Evolutionary conservation across 23 red algal genomes (phyloP).

Genomic region (Gracilaria gracilis): DNA sequence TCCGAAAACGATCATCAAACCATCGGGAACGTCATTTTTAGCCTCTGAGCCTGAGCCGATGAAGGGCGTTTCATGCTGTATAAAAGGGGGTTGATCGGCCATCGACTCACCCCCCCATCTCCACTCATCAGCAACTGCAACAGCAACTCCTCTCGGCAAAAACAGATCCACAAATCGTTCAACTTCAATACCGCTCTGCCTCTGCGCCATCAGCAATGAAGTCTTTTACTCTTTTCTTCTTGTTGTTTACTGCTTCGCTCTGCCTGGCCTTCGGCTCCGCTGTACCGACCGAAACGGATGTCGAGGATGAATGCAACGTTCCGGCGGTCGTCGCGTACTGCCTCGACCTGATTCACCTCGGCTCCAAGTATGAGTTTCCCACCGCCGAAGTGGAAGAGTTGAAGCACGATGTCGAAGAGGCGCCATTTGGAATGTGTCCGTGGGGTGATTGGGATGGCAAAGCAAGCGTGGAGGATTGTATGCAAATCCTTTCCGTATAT

Average conservation of each 20-base stretch:
- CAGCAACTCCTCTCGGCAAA: background rate
- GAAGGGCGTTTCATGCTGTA: background rate
- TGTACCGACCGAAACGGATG: background rate
- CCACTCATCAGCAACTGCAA: background rate
- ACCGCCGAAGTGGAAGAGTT: constrained; percentile 14
- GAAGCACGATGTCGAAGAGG: constrained; percentile 20
- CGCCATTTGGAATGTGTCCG: constrained; percentile 8
- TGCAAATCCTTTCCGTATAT: constrained; percentile 1
- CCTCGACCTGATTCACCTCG: constrained; percentile 23
- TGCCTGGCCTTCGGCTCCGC: constrained; percentile 2
- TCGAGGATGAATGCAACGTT: constrained; percentile 3
- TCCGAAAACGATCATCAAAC: background rate
- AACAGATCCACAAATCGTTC: too few species aligned
- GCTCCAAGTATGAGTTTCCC: background rate
- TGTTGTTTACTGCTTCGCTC: constrained; percentile 6
- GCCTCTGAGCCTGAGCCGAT: background rate
- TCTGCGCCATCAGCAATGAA: constrained; percentile 29
- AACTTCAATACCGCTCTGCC: too few species aligned
- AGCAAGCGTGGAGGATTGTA: constrained; percentile 17
- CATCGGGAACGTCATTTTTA: background rate
- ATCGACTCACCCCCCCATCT: too few species aligned
- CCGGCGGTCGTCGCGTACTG: constrained; percentile 7
- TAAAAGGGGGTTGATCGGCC: background rate
- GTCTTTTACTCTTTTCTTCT: constrained; percentile 25
- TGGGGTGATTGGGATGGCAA: constrained; percentile 25